phyloP scores from a whole-genome alignment of 768 basidiomycete species.

The Lactarius vividus region DNA sequence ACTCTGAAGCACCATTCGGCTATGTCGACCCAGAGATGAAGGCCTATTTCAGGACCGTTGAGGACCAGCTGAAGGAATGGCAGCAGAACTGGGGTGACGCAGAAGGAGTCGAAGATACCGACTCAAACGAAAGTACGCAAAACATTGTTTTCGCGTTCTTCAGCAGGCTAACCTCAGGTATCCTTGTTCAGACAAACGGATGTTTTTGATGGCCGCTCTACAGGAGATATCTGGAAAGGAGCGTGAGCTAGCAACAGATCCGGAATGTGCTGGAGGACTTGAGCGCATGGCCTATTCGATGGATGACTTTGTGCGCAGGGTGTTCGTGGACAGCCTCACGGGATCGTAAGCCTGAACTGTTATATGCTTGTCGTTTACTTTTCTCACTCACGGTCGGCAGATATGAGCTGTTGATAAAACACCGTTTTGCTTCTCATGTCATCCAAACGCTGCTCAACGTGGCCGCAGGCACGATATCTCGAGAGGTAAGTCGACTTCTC shows the following conservation, averaged over 20 bases:
- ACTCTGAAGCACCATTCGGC: slow-evolving; percentile 81
- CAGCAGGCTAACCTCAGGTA: slow-evolving; percentile 20
- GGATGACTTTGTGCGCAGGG: slow-evolving; percentile 94
- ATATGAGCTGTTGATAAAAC: slow-evolving; percentile 60
- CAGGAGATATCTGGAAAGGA: slow-evolving; percentile 86
- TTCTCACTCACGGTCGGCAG: slow-evolving; percentile 36
- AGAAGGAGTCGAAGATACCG: slow-evolving; percentile 46
- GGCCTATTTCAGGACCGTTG: slow-evolving; percentile 88
- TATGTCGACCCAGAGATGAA: slow-evolving; percentile 87
- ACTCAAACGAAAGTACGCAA: slow-evolving; percentile 67
- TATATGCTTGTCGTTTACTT: background rate
- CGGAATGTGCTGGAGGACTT: slow-evolving; percentile 86
- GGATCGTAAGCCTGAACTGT: slow-evolving; percentile 69
- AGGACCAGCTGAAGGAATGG: slow-evolving; percentile 86
- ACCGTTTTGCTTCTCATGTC: slow-evolving; percentile 95
- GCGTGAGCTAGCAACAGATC: slow-evolving; percentile 86
- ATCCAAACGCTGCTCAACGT: slow-evolving; percentile 84
- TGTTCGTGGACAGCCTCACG: slow-evolving; percentile 81
- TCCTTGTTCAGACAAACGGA: slow-evolving; percentile 24
- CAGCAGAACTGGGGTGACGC: slow-evolving; percentile 54
- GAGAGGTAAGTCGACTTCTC: slow-evolving; percentile 52
- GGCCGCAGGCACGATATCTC: slow-evolving; percentile 56
- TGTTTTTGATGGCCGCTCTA: slow-evolving; percentile 81
- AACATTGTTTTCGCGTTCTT: slow-evolving; percentile 21
- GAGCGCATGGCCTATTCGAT: slow-evolving; percentile 91